Percentiles rank a stretch among this genome's conserved stretches.
phyloP scores from a whole-genome alignment of 140 eudicot species.

The Ambrosia hybrid region DNA sequence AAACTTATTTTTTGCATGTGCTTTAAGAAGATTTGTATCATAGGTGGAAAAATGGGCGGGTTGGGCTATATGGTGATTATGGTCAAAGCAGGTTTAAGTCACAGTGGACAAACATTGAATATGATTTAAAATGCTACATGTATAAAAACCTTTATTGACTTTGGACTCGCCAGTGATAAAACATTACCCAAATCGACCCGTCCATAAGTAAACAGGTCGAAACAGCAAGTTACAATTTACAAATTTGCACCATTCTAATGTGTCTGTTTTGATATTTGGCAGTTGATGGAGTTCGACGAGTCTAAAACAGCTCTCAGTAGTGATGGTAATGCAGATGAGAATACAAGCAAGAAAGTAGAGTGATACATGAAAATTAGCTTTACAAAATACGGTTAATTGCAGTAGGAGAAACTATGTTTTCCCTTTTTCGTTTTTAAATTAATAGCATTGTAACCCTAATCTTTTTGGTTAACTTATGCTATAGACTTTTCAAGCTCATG shows the following conservation, averaged over 20 bases:
- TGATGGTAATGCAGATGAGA: slow-evolving; percentile 35
- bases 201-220: neutral
- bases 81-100: neutral
- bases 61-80: neutral
- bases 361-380: slow-evolving; percentile 26
- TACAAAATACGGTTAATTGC: slow-evolving; percentile 28
- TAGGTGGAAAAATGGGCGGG: neutral
- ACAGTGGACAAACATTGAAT: no score
- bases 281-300: slow-evolving; percentile 85
- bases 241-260: slow-evolving; percentile 15
- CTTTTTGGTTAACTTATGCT: slow-evolving; percentile 33
- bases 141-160: neutral
- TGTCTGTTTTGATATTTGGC: slow-evolving; percentile 22
- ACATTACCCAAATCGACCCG: neutral
- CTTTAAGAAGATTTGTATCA: slow-evolving; percentile 1
- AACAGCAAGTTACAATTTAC: neutral
- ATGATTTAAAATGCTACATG: neutral
- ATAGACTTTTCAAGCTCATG: slow-evolving; percentile 10
- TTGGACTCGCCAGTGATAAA: neutral
- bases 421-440: slow-evolving; percentile 13
- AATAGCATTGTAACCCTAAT: slow-evolving; percentile 24
- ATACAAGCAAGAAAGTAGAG: slow-evolving; percentile 59
- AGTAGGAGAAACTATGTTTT: slow-evolving; percentile 25
- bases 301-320: slow-evolving; percentile 41
- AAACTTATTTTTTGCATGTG: neutral